Conservation (phyloP, 1,139 yeast species). For the Yamadazyma taylorii region DNA sequence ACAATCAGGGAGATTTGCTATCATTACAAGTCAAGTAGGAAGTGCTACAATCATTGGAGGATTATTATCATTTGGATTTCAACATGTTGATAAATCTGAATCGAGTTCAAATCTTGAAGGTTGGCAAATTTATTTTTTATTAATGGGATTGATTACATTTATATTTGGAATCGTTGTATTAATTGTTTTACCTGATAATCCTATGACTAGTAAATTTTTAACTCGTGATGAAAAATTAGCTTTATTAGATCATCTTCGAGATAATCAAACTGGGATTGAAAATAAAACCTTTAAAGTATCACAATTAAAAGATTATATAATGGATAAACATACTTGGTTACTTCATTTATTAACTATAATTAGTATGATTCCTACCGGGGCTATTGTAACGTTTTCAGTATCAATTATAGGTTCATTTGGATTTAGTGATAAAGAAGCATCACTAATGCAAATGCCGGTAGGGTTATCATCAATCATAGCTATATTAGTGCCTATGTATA, state of each 20-base stretch:
- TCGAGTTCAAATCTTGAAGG: slow-evolving; percentile 21
- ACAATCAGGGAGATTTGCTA: slow-evolving; percentile 36
- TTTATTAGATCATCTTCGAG: slow-evolving; percentile 30
- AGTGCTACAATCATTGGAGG: slow-evolving; percentile 42
- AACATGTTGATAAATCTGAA: slow-evolving; percentile 30
- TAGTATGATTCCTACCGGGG: slow-evolving; percentile 43
- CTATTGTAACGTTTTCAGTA: slow-evolving; percentile 40
- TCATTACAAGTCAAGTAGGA: slow-evolving; percentile 43
- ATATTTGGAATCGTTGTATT: slow-evolving; percentile 30
- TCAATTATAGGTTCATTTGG: slow-evolving; percentile 41
- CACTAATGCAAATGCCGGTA: slow-evolving; percentile 42
- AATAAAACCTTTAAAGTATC: slow-evolving; percentile 18
- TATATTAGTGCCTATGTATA: slow-evolving; percentile 31
- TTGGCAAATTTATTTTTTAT: slow-evolving; percentile 42
- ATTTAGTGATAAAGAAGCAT: slow-evolving; percentile 30
- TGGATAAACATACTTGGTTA: slow-evolving; percentile 39
- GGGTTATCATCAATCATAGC: slow-evolving; percentile 38
- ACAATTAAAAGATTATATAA: slow-evolving; percentile 32
- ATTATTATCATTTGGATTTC: slow-evolving; percentile 41
- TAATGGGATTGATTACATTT: slow-evolving; percentile 37
- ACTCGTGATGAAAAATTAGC: slow-evolving; percentile 26
- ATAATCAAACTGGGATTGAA: slow-evolving; percentile 26
- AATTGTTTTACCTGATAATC: slow-evolving; percentile 34
- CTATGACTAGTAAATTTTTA: slow-evolving; percentile 30
- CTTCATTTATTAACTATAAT: slow-evolving; percentile 33